Conservation (phyloP, 2,329 filamentous ascomycete species). For the Venturia aucupariae region DNA sequence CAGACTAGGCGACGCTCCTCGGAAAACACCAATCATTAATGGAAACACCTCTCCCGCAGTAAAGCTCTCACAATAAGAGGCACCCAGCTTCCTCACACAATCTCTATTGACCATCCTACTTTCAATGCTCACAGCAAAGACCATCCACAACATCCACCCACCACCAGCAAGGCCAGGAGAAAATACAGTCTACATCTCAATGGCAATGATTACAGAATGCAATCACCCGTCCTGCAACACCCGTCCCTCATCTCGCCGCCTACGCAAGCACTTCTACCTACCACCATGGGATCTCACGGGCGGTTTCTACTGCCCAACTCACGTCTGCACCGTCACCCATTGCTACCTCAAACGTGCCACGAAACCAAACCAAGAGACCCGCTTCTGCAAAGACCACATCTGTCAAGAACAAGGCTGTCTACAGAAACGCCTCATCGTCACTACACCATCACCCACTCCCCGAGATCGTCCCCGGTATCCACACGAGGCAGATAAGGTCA, state of each 20-base stretch:
- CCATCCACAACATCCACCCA: not conserved
- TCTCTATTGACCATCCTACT: not conserved
- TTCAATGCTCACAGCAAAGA: not conserved
- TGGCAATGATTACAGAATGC: not conserved
- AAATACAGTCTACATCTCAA: not conserved
- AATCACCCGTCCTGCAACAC: not conserved
- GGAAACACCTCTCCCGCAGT: not conserved
- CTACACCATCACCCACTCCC: not conserved
- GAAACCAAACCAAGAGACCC: not conserved
- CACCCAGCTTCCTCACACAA: not conserved
- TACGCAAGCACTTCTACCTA: not conserved
- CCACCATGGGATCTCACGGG: not conserved
- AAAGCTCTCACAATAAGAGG: not conserved
- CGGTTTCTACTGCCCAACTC: not conserved
- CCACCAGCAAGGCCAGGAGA: too few species aligned
- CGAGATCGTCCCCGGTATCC: not conserved
- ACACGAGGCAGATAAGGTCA: not conserved
- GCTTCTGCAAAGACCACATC: not conserved
- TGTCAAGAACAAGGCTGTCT: not conserved
- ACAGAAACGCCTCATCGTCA: not conserved
- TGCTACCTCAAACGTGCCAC: not conserved
- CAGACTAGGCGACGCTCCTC: not conserved
- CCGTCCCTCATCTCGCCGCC: not conserved
- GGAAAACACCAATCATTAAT: not conserved
- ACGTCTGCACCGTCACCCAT: not conserved